Evolutionary conservation across 2,329 filamentous ascomycete species (phyloP), one percentile per base, ranked within the genome.

Genomic region (Ophiocordyceps australis): DNA sequence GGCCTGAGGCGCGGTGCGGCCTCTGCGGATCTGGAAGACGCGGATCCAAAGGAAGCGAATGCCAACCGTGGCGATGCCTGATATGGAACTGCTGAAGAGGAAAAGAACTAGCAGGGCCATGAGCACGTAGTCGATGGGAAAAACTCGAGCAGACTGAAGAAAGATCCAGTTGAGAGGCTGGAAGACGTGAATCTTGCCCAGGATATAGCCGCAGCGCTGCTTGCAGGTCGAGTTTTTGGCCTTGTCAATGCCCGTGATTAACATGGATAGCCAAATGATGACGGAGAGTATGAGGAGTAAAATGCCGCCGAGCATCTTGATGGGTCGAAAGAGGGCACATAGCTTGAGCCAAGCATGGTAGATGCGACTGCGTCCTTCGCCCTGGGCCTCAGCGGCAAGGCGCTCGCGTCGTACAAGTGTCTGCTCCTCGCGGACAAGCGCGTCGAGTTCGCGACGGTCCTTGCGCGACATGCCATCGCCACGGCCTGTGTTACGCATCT

Each of bases 31-130:
- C 47, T 77, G 74, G 64, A 95, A 95, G 41, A 98, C 72, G 30
- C 69, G 76, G 38, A 98, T 63, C 89, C 89, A 98, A 27, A 98
- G 66, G 62, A 98, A 93, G 36, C 89, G 79, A 40, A 98, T 93
- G 23, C 89, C 89, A 30, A 94, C 68, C 2, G 72, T 68, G 4
- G 83, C 79, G 27, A 95, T 72, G 11, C 89, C 89, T 2, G 82
- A 69, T 26, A 98, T 74, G 8, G 83, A 85, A 41, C 80, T 77
- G 52, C 68, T 74, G 55, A 98, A 95, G 47, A 98, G 74, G 38
- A 94, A 69, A 2, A 95, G 56, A 0, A 91, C 70, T 7, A 98
- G 55, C 2, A 93, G 55, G 1, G 81, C 70, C 62, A 93, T 91
- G 27, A 98, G 62, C 17, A 89, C 56, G 46, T 95, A 95, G 56